Conservation (phyloP, 345 rosid genomes). For the Kandelia obovata region DNA sequence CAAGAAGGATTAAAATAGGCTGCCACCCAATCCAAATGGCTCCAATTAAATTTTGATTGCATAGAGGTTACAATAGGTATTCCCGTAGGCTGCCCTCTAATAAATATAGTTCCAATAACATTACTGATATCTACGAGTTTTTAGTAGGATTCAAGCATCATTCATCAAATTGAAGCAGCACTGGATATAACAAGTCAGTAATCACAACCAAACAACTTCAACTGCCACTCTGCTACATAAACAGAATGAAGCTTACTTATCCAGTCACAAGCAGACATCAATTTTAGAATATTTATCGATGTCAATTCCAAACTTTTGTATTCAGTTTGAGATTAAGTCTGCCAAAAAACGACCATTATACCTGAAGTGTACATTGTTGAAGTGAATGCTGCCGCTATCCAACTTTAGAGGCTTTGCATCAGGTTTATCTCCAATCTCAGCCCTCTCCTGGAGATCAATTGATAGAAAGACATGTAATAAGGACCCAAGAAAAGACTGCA, state of each 20-base stretch:
- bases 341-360: conserved; percentile 23
- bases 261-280: background rate
- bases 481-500: background rate
- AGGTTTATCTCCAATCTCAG: conserved; percentile 67
- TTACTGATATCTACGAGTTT: no score
- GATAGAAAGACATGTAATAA: conserved; percentile 5
- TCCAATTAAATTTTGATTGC: background rate
- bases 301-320: background rate
- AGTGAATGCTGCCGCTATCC: conserved; percentile 77
- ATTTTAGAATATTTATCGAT: no score
- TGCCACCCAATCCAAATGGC: background rate
- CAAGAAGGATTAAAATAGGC: background rate
- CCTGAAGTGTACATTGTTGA: conserved; percentile 91
- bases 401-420: conserved; percentile 65
- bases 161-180: no score
- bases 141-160: no score
- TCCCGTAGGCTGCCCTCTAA: background rate
- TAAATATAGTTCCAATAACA: no score
- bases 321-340: background rate
- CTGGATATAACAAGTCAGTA: background rate
- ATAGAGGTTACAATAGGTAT: background rate
- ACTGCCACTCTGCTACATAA: background rate
- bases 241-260: background rate
- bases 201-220: background rate
- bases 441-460: conserved; percentile 62